phyloP scores from a whole-genome alignment of 108 stramenopile genomes.

The Fragilaria crotonensis region DNA sequence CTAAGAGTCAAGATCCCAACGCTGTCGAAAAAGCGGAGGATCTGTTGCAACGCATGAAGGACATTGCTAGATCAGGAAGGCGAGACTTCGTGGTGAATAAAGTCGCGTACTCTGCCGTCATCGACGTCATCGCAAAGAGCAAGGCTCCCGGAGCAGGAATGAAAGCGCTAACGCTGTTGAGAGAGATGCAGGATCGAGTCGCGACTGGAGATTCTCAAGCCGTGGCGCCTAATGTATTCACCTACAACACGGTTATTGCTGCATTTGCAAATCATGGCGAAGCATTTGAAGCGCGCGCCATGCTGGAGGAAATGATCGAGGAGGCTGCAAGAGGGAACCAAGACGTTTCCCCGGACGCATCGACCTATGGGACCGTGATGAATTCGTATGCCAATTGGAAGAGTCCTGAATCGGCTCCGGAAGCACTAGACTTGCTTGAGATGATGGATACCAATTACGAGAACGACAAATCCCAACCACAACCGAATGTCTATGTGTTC shows the following conservation, averaged over 20 bases:
- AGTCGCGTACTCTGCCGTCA: neutral
- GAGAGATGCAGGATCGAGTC: slow-evolving; percentile 2
- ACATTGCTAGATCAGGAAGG: neutral
- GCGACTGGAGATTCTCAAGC: neutral
- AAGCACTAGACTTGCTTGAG: slow-evolving; percentile 9
- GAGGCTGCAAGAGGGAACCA: neutral
- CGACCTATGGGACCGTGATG: neutral
- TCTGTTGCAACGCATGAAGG: slow-evolving; percentile 3
- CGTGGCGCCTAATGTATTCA: slow-evolving; percentile 17
- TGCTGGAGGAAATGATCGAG: slow-evolving; percentile 27
- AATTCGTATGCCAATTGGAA: neutral
- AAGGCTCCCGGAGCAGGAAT: slow-evolving; percentile 5
- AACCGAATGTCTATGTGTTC: slow-evolving; percentile 3
- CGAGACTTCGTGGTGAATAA: slow-evolving; percentile 1
- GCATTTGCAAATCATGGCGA: slow-evolving; percentile 37
- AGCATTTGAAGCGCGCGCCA: slow-evolving; percentile 28
- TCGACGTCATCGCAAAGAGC: neutral
- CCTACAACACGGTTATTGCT: slow-evolving; percentile 38
- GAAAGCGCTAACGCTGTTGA: slow-evolving; percentile 3
- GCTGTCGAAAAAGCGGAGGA: slow-evolving; percentile 5
- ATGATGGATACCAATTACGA: neutral
- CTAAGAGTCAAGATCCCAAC: neutral
- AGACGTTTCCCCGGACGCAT: neutral
- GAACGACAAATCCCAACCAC: neutral
- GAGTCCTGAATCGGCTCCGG: neutral